Base-by-base conservation (phyloP, 1,284 basidiomycete genomes). In the Pseudozyma sp. region DNA sequence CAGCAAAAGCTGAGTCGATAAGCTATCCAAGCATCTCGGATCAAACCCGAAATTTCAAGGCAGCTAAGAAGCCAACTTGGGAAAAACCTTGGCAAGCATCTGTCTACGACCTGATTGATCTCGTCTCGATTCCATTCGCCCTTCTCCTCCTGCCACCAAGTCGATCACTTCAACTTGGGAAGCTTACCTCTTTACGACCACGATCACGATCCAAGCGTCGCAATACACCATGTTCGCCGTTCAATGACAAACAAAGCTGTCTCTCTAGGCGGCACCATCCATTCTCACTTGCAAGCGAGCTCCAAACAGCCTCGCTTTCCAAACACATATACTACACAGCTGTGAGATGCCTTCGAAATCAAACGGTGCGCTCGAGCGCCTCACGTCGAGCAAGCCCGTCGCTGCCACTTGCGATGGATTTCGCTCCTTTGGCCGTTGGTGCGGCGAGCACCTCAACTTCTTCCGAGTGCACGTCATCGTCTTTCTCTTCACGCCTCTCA, bases 401-500 rank as follows among this genome's bases (percentile, higher is more conserved):
- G 25, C 53, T 0, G 57, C 56, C 25, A 39, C 45, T 44, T 57
- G 67, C 59, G 25, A 18, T 43, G 63, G 21, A 18, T 35, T 65
- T 7, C 38, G 35, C 18, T 66, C 62, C 8, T 19, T 62, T n/a
- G 59, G 25, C 5, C 56, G 44, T n/a, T 76, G 70, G 74, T 69
- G 65, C 63, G 74, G 74, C 7, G 53, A 42, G 50, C 48, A 78
- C 53, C 72, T 81, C 50, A 79, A 76, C 57, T 79, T 72, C 52
- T 79, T 67, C 56, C 80, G 85, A 19, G 70, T 86, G 21, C 90
- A 91, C 69, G 84, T 90, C 25, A 68, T 87, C 36, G 88, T 88
- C 83, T 94, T 92, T 82, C 90, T 90, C 12, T 89, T 93, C 80
- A 90, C 89, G 0, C 92, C 92, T 9, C 87, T 94, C 65, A 87